These are phyloP conservation scores for Hysterium pulicare DNA, from an alignment of 2,329 filamentous ascomycete species.

Conservation along the genomic window DNA sequence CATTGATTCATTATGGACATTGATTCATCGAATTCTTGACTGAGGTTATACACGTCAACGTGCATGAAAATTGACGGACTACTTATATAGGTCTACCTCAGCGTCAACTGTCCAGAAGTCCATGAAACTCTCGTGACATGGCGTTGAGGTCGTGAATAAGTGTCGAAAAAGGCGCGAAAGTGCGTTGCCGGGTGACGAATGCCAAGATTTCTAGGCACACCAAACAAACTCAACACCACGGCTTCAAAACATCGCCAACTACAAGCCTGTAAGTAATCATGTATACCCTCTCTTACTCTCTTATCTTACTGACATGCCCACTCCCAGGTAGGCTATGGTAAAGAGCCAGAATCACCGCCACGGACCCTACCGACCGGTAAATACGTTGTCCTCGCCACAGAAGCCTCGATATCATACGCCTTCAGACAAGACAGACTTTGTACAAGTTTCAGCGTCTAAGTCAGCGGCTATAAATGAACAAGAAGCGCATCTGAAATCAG, in stretches of 20 bases:
- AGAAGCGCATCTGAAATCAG: neutral
- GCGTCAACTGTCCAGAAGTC: no score
- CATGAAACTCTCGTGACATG: neutral
- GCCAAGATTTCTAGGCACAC: slow-evolving; percentile 8
- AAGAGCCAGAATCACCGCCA: slow-evolving; percentile 12
- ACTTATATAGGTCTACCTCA: no score
- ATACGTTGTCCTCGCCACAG: slow-evolving; percentile 31
- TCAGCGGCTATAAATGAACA: neutral
- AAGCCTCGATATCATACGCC: slow-evolving; percentile 9
- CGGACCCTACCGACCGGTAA: slow-evolving; percentile 29
- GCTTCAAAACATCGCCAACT: slow-evolving; percentile 3
- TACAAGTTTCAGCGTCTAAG: no score
- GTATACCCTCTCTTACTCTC: neutral
- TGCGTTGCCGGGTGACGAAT: slow-evolving; percentile 5
- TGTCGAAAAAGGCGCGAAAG: neutral
- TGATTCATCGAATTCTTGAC: no score
- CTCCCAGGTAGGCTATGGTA: slow-evolving; percentile 1
- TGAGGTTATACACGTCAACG: no score
- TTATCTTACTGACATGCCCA: slow-evolving; percentile 2
- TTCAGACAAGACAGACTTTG: slow-evolving; percentile 3
- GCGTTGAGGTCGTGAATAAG: slow-evolving; percentile 1
- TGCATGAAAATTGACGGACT: no score
- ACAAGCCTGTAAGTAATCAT: neutral
- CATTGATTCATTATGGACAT: no score
- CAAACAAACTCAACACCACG: slow-evolving; percentile 9